phyloP scores from a whole-genome alignment of 805 yeast genomes.

The Yamadazyma phyllophila region DNA sequence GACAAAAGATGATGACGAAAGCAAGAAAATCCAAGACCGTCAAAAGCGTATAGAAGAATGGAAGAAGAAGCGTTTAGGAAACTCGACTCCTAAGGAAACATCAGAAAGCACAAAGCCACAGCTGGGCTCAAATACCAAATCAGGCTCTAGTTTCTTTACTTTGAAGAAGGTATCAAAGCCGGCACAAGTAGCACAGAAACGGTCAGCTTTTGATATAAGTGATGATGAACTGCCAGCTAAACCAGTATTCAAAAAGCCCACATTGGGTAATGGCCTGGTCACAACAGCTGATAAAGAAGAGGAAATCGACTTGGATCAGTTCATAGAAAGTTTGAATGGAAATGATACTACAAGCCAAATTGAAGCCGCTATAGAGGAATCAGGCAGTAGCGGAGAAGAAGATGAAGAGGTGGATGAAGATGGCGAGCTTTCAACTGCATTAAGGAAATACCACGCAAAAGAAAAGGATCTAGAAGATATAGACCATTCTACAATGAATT shows the following conservation, averaged over 20 bases:
- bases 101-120: neutral
- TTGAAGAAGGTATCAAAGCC: conserved; percentile 12
- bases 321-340: conserved; percentile 7
- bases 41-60: conserved; percentile 49
- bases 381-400: conserved; percentile 5
- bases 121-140: neutral
- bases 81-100: neutral
- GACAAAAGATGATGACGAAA: conserved; percentile 1
- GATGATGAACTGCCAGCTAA: conserved; percentile 24
- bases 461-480: conserved; percentile 51
- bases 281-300: conserved; percentile 11
- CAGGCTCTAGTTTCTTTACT: conserved; percentile 7
- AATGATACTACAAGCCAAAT: conserved; percentile 2
- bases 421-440: conserved; percentile 27
- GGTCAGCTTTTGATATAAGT: conserved; percentile 21
- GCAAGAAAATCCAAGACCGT: conserved; percentile 22
- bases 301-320: conserved; percentile 11
- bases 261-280: neutral
- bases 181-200: neutral
- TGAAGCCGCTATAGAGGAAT: conserved; percentile 6
- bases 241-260: conserved; percentile 7
- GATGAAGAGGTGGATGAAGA: conserved; percentile 12
- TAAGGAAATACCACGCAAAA: conserved; percentile 43
- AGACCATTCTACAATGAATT: conserved; percentile 42
- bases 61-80: conserved; percentile 37